phyloP scores from a whole-genome alignment of 129 eudicot genomes.

The Rutidosis leptorrhynchoides region DNA sequence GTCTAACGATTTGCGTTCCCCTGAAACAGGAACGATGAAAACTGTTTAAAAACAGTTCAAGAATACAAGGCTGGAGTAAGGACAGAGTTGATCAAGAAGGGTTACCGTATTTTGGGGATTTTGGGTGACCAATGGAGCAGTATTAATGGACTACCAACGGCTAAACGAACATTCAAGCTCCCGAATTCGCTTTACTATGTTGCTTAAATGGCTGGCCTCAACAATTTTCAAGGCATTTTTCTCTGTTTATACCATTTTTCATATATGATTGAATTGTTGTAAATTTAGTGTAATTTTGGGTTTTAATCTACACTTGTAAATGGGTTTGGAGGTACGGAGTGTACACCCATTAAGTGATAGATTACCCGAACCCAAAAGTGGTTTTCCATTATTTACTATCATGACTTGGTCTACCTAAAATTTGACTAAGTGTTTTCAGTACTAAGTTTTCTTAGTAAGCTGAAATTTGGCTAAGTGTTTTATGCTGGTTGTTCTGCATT shows the following conservation, averaged over 20 bases:
- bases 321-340: no score
- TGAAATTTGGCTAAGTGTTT: no score
- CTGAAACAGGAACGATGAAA: constrained; percentile 32
- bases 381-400: no score
- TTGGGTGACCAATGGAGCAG: constrained; percentile 78
- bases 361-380: no score
- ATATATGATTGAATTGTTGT: no score
- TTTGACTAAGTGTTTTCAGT: no score
- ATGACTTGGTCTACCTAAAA: no score
- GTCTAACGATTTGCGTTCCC: not conserved
- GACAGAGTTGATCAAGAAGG: constrained; percentile 34
- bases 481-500: no score
- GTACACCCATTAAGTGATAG: no score
- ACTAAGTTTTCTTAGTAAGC: no score
- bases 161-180: constrained; percentile 60
- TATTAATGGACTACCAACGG: constrained; percentile 42
- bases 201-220: constrained; percentile 27
- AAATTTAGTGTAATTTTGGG: no score
- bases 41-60: constrained; percentile 34
- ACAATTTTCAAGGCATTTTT: not conserved
- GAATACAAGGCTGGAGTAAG: constrained; percentile 53
- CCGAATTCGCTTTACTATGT: constrained; percentile 62
- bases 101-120: constrained; percentile 61
- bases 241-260: not conserved
- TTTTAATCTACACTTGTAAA: no score